Conservation (phyloP, 768 basidiomycete genomes). For the Leccinum obscurum region DNA sequence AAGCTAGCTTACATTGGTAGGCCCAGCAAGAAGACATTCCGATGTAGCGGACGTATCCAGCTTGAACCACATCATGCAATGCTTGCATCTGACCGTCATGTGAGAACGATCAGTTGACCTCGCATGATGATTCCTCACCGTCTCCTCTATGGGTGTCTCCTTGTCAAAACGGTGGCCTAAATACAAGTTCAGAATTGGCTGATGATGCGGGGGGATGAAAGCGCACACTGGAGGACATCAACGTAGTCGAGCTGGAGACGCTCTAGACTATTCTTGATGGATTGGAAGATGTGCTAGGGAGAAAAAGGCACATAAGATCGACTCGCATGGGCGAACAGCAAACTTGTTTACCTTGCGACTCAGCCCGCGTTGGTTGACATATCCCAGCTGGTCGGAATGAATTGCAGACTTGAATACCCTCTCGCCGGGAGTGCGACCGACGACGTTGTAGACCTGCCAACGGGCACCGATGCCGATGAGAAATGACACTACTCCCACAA, state of each 20-base stretch:
- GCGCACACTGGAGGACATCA: constrained; percentile 54
- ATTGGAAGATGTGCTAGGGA: constrained; percentile 55
- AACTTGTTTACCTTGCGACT: constrained; percentile 41
- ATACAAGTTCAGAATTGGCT: background rate
- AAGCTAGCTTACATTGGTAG: constrained; percentile 36
- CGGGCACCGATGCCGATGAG: background rate
- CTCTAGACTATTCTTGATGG: constrained; percentile 43
- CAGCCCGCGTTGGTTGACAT: constrained; percentile 48
- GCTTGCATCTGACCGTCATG: constrained; percentile 43
- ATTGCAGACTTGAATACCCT: constrained; percentile 18
- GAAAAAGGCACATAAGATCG: background rate
- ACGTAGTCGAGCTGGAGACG: constrained; percentile 55
- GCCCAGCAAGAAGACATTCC: constrained; percentile 45
- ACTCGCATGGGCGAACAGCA: constrained; percentile 27
- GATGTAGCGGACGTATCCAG: constrained; percentile 48
- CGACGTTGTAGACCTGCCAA: constrained; percentile 46
- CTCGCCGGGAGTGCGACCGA: constrained; percentile 16
- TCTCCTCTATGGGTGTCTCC: constrained; percentile 50
- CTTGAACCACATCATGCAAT: constrained; percentile 51
- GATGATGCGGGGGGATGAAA: background rate
- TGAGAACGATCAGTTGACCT: background rate
- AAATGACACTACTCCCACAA: background rate
- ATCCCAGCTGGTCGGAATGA: constrained; percentile 40
- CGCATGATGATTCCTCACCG: constrained; percentile 20
- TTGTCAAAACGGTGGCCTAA: constrained; percentile 49